Evolutionary conservation across 176 grass and related monocot genomes (phyloP), one percentile per base, ranked within the genome.

Genomic region (Microstegium vimineum): DNA sequence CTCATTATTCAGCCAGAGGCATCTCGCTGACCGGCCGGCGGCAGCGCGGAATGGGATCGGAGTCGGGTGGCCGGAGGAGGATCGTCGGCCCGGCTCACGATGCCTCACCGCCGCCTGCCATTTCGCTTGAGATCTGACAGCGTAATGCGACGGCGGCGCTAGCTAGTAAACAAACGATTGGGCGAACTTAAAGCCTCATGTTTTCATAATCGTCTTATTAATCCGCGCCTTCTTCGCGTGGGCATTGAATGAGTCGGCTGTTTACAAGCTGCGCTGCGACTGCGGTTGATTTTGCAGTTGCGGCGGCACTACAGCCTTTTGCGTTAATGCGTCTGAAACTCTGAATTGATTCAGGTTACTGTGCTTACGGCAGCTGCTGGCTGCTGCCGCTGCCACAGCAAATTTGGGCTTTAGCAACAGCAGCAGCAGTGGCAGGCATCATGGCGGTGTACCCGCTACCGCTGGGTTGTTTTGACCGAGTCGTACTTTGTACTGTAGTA

Each of bases 1-100:
- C 74, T 13, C 6, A n/a, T n/a, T n/a, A n/a, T n/a, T n/a, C 73
- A 8, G 20, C 18, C 12, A 43, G 37, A 5, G 2, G 71, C 26
- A 8, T 33, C 47, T 61, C 22, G 56, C 59, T 62, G 64, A 64
- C 86, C 79, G 2, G 33, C 86, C 79, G 2, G 33, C 42, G 80
- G 67, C 86, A 83, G 5, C 18, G 8, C 10, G 81, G 80, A 22
- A 83, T 46, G 86, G 78, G 79, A 83, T 46, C 81, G 78, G 79
- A 1, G 1, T 23, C 61, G 3, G 45, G 62, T 42, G 34, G 4
- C 47, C 8, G 45, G 23, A 18, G 34, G 40, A 46, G 0, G 27
- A 51, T 34, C 43, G 63, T 34, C 43, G 63, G 46, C 26, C 56
- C 3, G 23, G 20, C n/a, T 20, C 20, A 22, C 49, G 49, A 52